A percentile compares a stretch with the other conserved stretches of the same genome.
Evolutionary conservation across 345 rosid species (phyloP).

Genomic region (Eucalyptus brandiana): DNA sequence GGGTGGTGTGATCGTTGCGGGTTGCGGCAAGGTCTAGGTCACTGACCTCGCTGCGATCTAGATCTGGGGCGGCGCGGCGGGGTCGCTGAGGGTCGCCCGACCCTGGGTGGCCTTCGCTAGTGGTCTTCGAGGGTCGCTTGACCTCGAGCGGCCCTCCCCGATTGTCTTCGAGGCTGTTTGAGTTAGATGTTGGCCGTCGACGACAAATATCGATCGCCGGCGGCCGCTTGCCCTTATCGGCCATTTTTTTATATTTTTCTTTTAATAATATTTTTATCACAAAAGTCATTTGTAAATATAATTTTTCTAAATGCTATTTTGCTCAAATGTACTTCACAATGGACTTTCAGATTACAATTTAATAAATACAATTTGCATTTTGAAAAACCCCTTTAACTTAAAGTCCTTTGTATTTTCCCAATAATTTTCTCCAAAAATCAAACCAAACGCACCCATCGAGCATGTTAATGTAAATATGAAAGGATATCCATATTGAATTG

Average conservation of each 20-base stretch:
- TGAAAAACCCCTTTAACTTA: too few species aligned
- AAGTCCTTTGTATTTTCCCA: too few species aligned
- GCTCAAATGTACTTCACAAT: too few species aligned
- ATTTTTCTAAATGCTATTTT: too few species aligned
- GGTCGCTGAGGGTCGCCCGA: accelerated
- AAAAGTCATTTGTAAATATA: too few species aligned
- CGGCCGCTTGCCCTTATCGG: accelerated
- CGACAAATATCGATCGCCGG: accelerated
- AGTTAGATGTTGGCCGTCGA: accelerated
- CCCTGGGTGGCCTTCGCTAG: accelerated
- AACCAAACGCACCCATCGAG: neutral
- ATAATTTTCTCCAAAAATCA: accelerated
- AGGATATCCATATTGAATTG: neutral
- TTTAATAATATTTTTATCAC: too few species aligned
- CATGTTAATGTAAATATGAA: neutral
- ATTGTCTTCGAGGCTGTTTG: accelerated
- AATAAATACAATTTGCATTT: too few species aligned
- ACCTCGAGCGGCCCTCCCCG: accelerated
- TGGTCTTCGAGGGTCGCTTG: too few species aligned
- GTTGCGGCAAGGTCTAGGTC: too few species aligned
- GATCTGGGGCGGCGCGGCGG: accelerated
- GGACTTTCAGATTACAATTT: too few species aligned
- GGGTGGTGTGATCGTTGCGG: accelerated
- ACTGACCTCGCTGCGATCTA: accelerated
- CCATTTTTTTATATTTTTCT: too few species aligned